These are phyloP conservation scores for Penicillium sp. DNA, from an alignment of 2,329 filamentous ascomycete species.

Conservation along the genomic window DNA sequence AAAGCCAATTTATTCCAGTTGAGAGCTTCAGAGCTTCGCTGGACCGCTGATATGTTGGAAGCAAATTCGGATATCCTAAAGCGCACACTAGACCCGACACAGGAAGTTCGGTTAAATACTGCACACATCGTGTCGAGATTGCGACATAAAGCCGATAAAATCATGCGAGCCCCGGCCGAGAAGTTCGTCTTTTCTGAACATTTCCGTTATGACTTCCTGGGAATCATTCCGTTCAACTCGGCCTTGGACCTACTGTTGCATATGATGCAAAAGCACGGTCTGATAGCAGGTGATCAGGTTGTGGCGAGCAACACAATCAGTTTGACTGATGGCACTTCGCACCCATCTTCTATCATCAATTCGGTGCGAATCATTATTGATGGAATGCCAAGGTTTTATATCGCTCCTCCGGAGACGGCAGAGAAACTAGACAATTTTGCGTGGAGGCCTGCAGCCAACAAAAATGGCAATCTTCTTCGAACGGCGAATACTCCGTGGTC, in stretches of 20 bases:
- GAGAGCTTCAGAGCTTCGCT: conserved; percentile 13
- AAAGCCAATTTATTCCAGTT: conserved; percentile 1
- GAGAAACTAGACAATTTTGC: neutral
- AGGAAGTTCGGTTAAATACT: conserved; percentile 15
- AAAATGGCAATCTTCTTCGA: conserved; percentile 4
- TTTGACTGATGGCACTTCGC: neutral
- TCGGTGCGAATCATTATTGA: conserved; percentile 1
- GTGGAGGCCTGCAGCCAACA: neutral
- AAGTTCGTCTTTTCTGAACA: conserved; percentile 2
- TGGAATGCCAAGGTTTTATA: conserved; percentile 10
- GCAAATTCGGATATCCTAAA: conserved; percentile 25
- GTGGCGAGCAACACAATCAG: neutral
- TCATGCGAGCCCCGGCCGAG: neutral
- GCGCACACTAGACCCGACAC: conserved; percentile 16
- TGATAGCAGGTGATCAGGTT: neutral
- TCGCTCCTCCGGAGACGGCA: neutral
- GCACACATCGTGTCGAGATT: conserved; percentile 14
- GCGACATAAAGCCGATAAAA: neutral
- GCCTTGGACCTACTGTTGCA: conserved; percentile 9
- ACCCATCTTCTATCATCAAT: conserved; percentile 4
- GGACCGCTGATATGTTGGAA: conserved; percentile 20
- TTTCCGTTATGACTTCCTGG: conserved; percentile 13
- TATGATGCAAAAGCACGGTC: conserved; percentile 10
- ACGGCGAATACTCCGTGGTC: conserved; percentile 16
- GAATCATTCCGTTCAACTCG: conserved; percentile 16